Evolutionary conservation across 192 early-diverging fungal genomes (phyloP).

Genomic region (Entomortierella parvispora): DNA sequence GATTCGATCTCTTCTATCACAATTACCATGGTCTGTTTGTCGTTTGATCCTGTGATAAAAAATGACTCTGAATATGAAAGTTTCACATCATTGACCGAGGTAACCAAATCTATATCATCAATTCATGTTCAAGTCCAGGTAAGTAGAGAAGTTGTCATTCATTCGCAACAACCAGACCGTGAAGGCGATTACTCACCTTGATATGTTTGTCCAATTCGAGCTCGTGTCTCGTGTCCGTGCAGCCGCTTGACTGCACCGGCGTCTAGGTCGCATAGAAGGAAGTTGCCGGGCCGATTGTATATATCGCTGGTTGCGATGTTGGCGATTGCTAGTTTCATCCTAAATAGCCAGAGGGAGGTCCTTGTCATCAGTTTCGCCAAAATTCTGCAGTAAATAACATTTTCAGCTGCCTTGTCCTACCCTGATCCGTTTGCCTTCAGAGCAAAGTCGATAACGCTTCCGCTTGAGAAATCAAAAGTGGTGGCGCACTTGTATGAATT

Average conservation of each 20-base stretch:
- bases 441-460: slow-evolving; percentile 37
- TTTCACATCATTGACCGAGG: slow-evolving; percentile 44
- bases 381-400: too few species aligned
- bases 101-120: slow-evolving; percentile 10
- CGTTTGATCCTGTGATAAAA: slow-evolving; percentile 29
- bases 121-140: too few species aligned
- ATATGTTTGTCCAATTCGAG: neutral
- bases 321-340: slow-evolving; percentile 27
- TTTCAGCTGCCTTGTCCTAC: neutral
- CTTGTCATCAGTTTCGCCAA: too few species aligned
- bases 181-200: neutral
- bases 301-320: slow-evolving; percentile 35
- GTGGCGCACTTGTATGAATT: slow-evolving; percentile 13
- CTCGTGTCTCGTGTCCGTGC: slow-evolving; percentile 5
- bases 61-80: slow-evolving; percentile 25
- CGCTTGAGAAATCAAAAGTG: slow-evolving; percentile 31
- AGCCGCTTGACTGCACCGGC: slow-evolving; percentile 5
- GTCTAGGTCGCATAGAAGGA: slow-evolving; percentile 28
- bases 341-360: neutral
- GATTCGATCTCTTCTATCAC: too few species aligned
- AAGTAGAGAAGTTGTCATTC: neutral
- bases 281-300: slow-evolving; percentile 40
- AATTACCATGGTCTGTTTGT: slow-evolving; percentile 36
- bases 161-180: too few species aligned
- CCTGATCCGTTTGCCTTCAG: slow-evolving; percentile 26